A percentile compares a stretch with the other conserved stretches of the same genome.
Conservation (phyloP, 2,329 filamentous ascomycete genomes). For the Claviceps pusilla region DNA sequence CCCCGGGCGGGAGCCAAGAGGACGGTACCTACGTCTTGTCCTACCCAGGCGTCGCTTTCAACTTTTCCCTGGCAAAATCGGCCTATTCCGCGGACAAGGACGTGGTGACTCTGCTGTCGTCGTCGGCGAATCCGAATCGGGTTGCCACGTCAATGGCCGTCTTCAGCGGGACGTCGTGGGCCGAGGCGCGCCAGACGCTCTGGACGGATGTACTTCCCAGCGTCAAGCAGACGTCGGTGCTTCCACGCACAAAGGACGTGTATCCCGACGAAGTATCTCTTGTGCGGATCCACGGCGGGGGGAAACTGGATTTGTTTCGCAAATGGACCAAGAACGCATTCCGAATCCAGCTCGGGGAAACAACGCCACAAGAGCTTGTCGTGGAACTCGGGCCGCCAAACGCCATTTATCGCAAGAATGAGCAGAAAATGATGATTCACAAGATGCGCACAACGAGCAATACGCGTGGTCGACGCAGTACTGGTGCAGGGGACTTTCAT, state of each 20-base stretch:
- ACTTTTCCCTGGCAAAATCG: conserved; percentile 62
- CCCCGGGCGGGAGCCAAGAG: conserved; percentile 32
- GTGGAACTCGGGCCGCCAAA: conserved; percentile 86
- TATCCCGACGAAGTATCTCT: conserved; percentile 82
- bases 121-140: conserved; percentile 57
- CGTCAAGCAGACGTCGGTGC: conserved; percentile 54
- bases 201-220: conserved; percentile 64
- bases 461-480: conserved; percentile 32
- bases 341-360: conserved; percentile 66
- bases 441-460: conserved; percentile 42
- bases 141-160: conserved; percentile 78
- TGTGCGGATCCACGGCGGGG: conserved; percentile 62
- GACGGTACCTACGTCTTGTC: conserved; percentile 76
- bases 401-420: conserved; percentile 82
- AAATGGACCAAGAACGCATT: conserved; percentile 52
- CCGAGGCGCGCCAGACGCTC: conserved; percentile 59
- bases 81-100: conserved; percentile 65
- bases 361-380: conserved; percentile 80
- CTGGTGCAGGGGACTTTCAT: conserved; percentile 24
- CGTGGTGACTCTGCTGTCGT: conserved; percentile 73
- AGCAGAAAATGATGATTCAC: conserved; percentile 79
- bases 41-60: conserved; percentile 88
- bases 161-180: conserved; percentile 83
- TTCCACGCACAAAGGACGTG: conserved; percentile 58
- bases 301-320: conserved; percentile 62